These are phyloP conservation scores for Fusarium poae DNA, from an alignment of 2,329 filamentous ascomycete species.

Conservation along the genomic window DNA sequence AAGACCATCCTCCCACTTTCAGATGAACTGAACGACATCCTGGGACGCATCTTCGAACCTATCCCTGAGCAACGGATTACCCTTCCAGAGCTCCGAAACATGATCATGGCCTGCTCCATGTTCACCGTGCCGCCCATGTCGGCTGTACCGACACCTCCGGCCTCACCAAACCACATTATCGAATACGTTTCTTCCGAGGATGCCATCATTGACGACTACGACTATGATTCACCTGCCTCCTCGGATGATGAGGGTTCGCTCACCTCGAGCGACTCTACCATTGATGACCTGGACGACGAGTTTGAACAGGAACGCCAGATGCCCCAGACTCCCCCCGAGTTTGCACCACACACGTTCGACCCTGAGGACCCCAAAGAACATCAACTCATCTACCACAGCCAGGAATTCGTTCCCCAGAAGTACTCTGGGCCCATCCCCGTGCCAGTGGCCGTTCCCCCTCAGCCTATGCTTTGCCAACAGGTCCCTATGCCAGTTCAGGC, in stretches of 20 bases:
- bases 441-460: slow-evolving; percentile 45
- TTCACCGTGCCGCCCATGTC: slow-evolving; percentile 70
- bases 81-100: slow-evolving; percentile 80
- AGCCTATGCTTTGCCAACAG: slow-evolving; percentile 52
- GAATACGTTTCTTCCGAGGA: slow-evolving; percentile 65
- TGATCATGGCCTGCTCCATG: slow-evolving; percentile 80
- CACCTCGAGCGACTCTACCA: slow-evolving; percentile 65
- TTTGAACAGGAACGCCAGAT: slow-evolving; percentile 60
- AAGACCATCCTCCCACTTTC: slow-evolving; percentile 93
- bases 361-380: slow-evolving; percentile 60
- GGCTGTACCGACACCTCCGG: slow-evolving; percentile 56
- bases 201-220: slow-evolving; percentile 58
- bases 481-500: slow-evolving; percentile 51
- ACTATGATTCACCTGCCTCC: slow-evolving; percentile 62
- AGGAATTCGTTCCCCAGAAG: slow-evolving; percentile 62
- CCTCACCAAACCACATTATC: slow-evolving; percentile 58
- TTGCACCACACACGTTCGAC: slow-evolving; percentile 60
- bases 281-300: slow-evolving; percentile 66
- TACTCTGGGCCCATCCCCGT: slow-evolving; percentile 57
- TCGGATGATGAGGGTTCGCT: slow-evolving; percentile 70
- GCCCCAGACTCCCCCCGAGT: slow-evolving; percentile 57
- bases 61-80: slow-evolving; percentile 86
- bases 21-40: slow-evolving; percentile 87
- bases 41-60: slow-evolving; percentile 88
- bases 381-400: slow-evolving; percentile 56